phyloP scores from a whole-genome alignment of 2,329 filamentous ascomycete genomes.

The Aspergillus pseudoviridinutans region DNA sequence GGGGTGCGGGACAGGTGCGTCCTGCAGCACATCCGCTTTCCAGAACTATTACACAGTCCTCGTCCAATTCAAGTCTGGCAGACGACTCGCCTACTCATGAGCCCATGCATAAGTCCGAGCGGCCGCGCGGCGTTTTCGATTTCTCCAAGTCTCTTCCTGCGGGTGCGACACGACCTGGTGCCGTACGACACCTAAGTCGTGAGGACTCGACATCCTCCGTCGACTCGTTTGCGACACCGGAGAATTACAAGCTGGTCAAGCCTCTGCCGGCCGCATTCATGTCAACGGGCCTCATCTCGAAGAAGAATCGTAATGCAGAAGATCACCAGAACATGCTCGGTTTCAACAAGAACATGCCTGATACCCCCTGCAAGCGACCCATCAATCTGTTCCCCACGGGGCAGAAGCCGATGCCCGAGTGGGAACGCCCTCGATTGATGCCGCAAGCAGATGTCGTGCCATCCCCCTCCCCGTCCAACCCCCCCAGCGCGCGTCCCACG shows the following conservation, averaged over 20 bases:
- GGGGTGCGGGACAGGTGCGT: constrained; percentile 36
- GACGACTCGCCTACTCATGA: constrained; percentile 69
- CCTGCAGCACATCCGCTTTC: constrained; percentile 72
- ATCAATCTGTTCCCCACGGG: constrained; percentile 65
- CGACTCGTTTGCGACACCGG: constrained; percentile 66
- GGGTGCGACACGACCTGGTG: constrained; percentile 54
- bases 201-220: constrained; percentile 48
- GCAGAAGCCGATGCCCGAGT: constrained; percentile 52
- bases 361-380: constrained; percentile 93
- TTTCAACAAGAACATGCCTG: constrained; percentile 69
- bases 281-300: constrained; percentile 91
- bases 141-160: constrained; percentile 76
- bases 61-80: constrained; percentile 70
- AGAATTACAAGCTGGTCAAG: constrained; percentile 70
- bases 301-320: constrained; percentile 82
- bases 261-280: constrained; percentile 81
- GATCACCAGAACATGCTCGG: constrained; percentile 51
- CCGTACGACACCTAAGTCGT: constrained; percentile 41
- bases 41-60: constrained; percentile 79
- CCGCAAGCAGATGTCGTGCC: constrained; percentile 72
- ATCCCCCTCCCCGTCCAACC: constrained; percentile 77
- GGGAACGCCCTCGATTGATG: constrained; percentile 57
- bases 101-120: constrained; percentile 52
- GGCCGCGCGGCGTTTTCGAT: constrained; percentile 49
- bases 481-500: constrained; percentile 57